Percentiles rank a stretch among this genome's conserved stretches.
Evolutionary conservation across 148 eudicot genomes (phyloP).

Genomic region (Camellia japonica): DNA sequence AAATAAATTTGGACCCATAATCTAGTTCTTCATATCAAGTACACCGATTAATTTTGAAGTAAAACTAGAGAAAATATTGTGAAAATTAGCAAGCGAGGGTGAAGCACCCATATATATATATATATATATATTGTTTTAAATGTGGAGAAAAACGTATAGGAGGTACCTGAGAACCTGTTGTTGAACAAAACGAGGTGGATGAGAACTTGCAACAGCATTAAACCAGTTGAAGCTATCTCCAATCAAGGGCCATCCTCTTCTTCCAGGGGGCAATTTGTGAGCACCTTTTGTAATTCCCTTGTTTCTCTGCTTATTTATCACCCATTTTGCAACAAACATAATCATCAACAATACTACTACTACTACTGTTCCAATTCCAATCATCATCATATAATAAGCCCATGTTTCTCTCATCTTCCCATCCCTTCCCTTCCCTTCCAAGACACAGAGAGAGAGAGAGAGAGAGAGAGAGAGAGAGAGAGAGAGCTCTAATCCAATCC

Average conservation of each 20-base stretch:
- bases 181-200: conserved; percentile 50
- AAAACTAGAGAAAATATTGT: too few relatives aligned
- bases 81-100: too few relatives aligned
- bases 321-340: conserved; percentile 7
- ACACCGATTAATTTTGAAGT: too few relatives aligned
- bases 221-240: conserved; percentile 55
- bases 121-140: not conserved
- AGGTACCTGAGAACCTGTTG: conserved; percentile 41
- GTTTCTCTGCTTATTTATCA: not conserved
- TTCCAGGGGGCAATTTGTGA: conserved; percentile 38
- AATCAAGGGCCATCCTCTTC: conserved; percentile 53
- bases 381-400: not conserved
- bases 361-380: not conserved
- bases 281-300: not conserved
- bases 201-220: conserved; percentile 55
- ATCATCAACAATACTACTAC: not conserved
- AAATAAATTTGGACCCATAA: too few relatives aligned
- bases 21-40: too few relatives aligned
- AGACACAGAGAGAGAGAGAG: not conserved
- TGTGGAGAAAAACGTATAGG: not conserved
- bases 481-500: not conserved
- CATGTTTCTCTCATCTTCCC: conserved; percentile 14
- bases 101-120: not conserved
- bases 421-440: not conserved
- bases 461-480: conserved; percentile 14